Conservation (phyloP, 768 basidiomycete species). For the Krasilnikovozyma curviuscula region DNA sequence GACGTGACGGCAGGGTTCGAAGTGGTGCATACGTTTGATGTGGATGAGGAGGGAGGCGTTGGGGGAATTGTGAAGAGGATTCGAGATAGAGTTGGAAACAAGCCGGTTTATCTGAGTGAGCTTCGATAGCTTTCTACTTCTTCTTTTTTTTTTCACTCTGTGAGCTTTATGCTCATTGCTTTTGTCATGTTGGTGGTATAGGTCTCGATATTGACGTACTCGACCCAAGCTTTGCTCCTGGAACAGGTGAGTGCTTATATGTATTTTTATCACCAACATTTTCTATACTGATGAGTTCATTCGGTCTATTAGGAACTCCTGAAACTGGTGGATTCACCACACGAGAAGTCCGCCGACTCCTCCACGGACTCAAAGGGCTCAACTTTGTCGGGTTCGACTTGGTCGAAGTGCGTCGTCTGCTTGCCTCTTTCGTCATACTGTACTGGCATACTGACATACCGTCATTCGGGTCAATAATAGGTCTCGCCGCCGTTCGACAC, state of each 20-base stretch:
- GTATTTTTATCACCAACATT: neutral
- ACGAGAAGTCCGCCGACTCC: constrained; percentile 19
- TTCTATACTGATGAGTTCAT: neutral
- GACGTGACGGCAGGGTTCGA: constrained; percentile 60
- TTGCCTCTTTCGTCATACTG: neutral
- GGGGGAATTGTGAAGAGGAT: constrained; percentile 51
- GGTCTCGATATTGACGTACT: constrained; percentile 24
- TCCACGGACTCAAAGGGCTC: constrained; percentile 19
- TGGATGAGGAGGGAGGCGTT: constrained; percentile 53
- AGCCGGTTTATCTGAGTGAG: constrained; percentile 54
- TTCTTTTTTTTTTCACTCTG: too few relatives aligned
- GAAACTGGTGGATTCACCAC: constrained; percentile 22
- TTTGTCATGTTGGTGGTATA: too few relatives aligned
- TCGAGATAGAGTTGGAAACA: constrained; percentile 47
- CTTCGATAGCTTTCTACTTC: too few relatives aligned
- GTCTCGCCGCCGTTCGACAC: constrained; percentile 21
- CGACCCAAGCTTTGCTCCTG: constrained; percentile 21
- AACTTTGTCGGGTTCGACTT: constrained; percentile 22
- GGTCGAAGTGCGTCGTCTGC: constrained; percentile 16
- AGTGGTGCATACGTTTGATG: constrained; percentile 58
- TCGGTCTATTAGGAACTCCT: constrained; percentile 16
- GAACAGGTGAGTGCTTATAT: constrained; percentile 17
- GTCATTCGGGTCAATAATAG: neutral
- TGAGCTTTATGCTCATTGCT: too few relatives aligned
- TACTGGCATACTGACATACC: neutral